Base-by-base conservation (phyloP, 1,284 basidiomycete genomes). In the Apiotrichum laibachii region DNA sequence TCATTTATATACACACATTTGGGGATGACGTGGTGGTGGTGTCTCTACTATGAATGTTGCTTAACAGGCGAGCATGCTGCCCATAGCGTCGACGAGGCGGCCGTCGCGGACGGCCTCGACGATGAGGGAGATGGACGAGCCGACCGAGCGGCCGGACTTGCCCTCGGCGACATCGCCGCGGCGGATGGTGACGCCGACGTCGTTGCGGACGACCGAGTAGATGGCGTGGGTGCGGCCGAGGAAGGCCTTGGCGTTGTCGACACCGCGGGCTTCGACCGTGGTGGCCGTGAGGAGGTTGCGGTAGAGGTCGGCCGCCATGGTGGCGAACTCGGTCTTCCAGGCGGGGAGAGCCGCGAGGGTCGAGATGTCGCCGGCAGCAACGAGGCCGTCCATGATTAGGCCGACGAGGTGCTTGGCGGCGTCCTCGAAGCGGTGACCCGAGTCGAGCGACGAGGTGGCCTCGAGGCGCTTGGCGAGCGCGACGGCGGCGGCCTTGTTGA, bases 61-160 rank as follows among this genome's bases (percentile, higher is more conserved):
- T 31, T 31, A 31, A 31, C 26, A 31, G 26, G 26, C 7, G 26
- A 31, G 26, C 26, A 31, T 31, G 26, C 4, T 4, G 34, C 50
- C 53, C 44, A 63, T 56, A 18, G 61, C 55, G 22, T 39, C 22
- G 18, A 63, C 35, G 40, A 63, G 44, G 31, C 53, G 37, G 49
- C 61, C 61, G 58, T 63, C 57, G 42, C 61, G 58, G 26, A 63
- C 51, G 10, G 58, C 61, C 58, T 63, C 58, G 55, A 63, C 61
- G 19, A 63, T 60, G 12, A 16, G 18, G 35, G 52, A 51, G 42
- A 63, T 54, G 40, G 33, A 52, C 21, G 55, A 51, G 42, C 61
- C 61, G 31, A 63, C 53, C 10, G 49, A 49, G 44, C 34, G 31
- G 48, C 47, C 48, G 19, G 34, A 43, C 44, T 55, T 42, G 53